Evolutionary conservation across 2,329 filamentous ascomycete genomes (phyloP).

Genomic region (Paecilomyces fulvus): DNA sequence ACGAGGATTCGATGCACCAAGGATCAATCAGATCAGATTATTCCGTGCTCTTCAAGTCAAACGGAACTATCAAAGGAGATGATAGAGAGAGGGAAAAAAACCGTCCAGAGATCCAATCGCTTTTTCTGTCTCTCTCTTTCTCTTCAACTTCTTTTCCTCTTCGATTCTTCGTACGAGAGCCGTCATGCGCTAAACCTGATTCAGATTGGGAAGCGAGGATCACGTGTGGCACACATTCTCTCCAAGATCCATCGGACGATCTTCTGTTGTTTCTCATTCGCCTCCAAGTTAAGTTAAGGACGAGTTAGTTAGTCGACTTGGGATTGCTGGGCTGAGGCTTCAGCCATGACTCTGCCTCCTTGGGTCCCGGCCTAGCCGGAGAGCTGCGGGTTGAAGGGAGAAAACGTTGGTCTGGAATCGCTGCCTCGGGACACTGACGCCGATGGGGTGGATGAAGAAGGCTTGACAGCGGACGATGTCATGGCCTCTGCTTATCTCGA

Average conservation of each 20-base stretch:
- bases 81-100: background rate
- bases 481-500: background rate
- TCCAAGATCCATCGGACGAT: background rate
- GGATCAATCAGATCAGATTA: constrained; percentile 6
- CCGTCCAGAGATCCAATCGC: background rate
- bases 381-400: background rate
- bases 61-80: background rate
- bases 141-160: background rate
- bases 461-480: background rate
- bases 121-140: background rate
- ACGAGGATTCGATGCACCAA: constrained; percentile 16
- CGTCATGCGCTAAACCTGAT: background rate
- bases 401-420: background rate
- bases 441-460: background rate
- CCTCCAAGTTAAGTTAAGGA: background rate
- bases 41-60: background rate
- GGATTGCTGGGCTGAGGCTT: background rate
- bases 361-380: background rate
- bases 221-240: background rate
- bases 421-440: background rate
- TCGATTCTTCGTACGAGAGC: background rate
- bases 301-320: background rate
- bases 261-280: background rate
- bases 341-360: background rate
- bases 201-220: background rate